Base-by-base conservation (phyloP, 805 yeast genomes). In the Pichia heedii region DNA sequence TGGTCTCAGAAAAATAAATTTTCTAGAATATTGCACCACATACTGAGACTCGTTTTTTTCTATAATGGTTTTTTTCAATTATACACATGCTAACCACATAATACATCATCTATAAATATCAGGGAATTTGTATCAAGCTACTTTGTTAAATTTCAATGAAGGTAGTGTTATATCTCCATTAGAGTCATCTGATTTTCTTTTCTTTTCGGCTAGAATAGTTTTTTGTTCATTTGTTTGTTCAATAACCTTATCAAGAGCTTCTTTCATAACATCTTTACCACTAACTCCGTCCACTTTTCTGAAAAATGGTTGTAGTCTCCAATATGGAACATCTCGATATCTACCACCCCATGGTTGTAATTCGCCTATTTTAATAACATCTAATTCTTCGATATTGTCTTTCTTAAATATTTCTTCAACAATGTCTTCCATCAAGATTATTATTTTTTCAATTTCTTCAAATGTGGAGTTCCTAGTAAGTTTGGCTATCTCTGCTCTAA, bases 271-370 rank as follows among this genome's bases (percentile, higher is more conserved):
- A 8, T 60, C 65, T 38, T 73, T 76, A 21, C 74, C 77, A 22
- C 72, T 68, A 3, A 76, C 78, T 20, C 97, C 97, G 58, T 86
- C 76, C 1, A 90, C 96, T 3, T 81, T 79, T 54, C 98, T 73
- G 70, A 90, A 90, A 59, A 85, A 84, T 2, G 98, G 98, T 64
- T 90, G 98, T 51, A 95, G 80, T 55, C 97, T 74, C 97, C 97
- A 90, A 60, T 83, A 88, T 2, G 98, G 97, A 15, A 90, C 77
- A 5, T 71, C 74, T 59, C 79, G 78, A 60, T 93, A 90, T 13
- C 70, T 54, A 1, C 95, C 95, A 39, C 95, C 95, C 89, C 94
- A 83, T 52, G 78, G 77, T 32, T 56, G 53, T 1, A 56, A 36
- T 7, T 73, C 76, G 0, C 88, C 87, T 8, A 63, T 67, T 0